Evolutionary conservation across 192 early-diverging fungal species (phyloP).

Genomic region (Rhizoclosmatium globosum): DNA sequence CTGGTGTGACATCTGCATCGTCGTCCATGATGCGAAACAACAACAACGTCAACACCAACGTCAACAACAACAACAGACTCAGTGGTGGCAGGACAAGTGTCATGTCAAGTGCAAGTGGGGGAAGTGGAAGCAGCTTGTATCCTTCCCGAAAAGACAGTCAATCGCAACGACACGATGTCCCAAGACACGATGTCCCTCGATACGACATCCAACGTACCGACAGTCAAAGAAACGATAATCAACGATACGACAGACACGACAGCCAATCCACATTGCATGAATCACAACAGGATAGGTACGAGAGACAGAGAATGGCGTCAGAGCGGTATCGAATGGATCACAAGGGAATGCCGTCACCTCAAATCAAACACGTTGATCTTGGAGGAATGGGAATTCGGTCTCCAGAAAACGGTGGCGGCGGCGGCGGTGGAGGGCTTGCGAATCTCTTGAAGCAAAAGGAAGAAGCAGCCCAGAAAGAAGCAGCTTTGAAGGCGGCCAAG

Average conservation of each 20-base stretch:
- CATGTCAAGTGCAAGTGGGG: neutral
- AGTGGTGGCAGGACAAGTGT: neutral
- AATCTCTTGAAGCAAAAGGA: neutral
- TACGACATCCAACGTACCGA: neutral
- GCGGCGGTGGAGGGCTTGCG: neutral
- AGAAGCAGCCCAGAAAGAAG: neutral
- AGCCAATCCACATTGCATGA: neutral
- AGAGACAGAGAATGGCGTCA: neutral
- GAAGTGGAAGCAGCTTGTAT: neutral
- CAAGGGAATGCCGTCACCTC: neutral
- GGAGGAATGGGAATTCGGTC: neutral
- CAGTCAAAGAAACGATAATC: neutral
- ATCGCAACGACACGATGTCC: neutral
- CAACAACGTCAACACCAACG: slow-evolving; percentile 2
- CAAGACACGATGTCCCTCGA: neutral
- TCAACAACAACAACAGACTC: neutral
- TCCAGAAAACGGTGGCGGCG: neutral
- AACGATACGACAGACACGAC: neutral
- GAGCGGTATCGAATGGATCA: neutral
- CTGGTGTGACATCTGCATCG: no score
- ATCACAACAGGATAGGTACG: no score
- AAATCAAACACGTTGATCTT: neutral
- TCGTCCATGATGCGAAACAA: neutral
- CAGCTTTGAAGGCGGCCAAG: neutral
- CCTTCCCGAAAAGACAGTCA: neutral